These are phyloP conservation scores for Strobilomyces echinocephalus DNA, from an alignment of 768 basidiomycete species.

Conservation along the genomic window DNA sequence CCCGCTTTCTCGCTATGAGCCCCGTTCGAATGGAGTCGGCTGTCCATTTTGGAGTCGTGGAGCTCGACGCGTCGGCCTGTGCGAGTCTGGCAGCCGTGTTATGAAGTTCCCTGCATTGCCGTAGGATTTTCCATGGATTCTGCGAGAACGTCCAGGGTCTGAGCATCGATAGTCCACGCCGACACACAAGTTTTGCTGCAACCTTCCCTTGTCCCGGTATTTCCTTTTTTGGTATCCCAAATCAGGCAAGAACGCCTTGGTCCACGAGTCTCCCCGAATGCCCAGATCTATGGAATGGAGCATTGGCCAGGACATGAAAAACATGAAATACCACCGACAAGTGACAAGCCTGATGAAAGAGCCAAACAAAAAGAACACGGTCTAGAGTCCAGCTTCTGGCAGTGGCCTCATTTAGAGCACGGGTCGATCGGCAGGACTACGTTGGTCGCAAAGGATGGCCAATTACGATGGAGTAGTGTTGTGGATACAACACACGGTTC, in stretches of 20 bases:
- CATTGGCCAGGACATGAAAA: slow-evolving; percentile 60
- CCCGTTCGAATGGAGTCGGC: slow-evolving; percentile 85
- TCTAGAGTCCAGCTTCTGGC: slow-evolving; percentile 26
- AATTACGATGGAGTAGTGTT: slow-evolving; percentile 51
- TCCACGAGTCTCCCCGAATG: background rate
- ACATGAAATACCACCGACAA: slow-evolving; percentile 19
- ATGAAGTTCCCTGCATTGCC: slow-evolving; percentile 39
- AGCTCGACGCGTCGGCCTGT: slow-evolving; percentile 21
- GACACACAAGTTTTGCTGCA: slow-evolving; percentile 12
- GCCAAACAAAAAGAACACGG: slow-evolving; percentile 27
- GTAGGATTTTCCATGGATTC: slow-evolving; percentile 33
- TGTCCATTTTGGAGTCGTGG: slow-evolving; percentile 62
- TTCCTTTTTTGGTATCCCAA: slow-evolving; percentile 17
- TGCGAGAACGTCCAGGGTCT: slow-evolving; percentile 45
- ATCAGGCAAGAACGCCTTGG: slow-evolving; percentile 3
- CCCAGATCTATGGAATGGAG: slow-evolving; percentile 64
- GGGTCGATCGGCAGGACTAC: slow-evolving; percentile 56
- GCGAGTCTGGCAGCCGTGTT: slow-evolving; percentile 35
- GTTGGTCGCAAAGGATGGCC: slow-evolving; percentile 41
- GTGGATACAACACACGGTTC: slow-evolving; percentile 27
- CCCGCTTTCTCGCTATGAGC: slow-evolving; percentile 89
- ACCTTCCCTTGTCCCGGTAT: background rate
- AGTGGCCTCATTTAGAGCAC: slow-evolving; percentile 52
- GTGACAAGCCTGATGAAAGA: slow-evolving; percentile 20
- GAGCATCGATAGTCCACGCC: slow-evolving; percentile 38